Evolutionary conservation across 257 asterid genomes (phyloP), one percentile per base, ranked within the genome.

Genomic region (Capsicum pubescens): DNA sequence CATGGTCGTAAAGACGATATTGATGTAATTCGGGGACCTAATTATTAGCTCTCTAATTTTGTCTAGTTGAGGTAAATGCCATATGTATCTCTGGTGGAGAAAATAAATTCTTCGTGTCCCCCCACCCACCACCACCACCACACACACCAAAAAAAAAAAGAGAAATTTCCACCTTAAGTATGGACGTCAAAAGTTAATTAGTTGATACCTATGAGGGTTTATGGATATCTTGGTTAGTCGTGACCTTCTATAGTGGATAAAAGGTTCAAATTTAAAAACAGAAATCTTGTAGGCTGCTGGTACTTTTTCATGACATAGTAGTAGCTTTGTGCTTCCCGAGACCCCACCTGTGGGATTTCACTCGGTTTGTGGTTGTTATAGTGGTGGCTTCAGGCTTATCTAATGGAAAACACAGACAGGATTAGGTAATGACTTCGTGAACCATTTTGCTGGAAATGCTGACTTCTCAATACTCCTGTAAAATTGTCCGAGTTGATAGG

Each of bases 301-400:
- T 67, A 67, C 76, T 67, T 67, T 36, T 68, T 68, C 52, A 68
- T 68, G 78, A 26, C 26, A 69, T n/a, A 9, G 56, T 44, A 16
- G 79, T 46, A 19, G 59, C 59, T 48, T 48, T 70, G 14, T 48
- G 42, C 59, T 46, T 72, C 67, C 67, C 67, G 32, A n/a, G 32
- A 17, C 35, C 67, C 32, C 32, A 60, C 67, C 67, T 60, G 13
- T n/a, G 67, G 67, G 26, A n/a, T 60, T 60, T 60, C 67, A 59
- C 66, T 59, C 6, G 66, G 35, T 59, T 59, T 21, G 32, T 59
- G n/a, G 66, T 59, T n/a, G 66, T 35, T 7, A 35, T 44, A 9
- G 32, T 26, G 32, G 56, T 71, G 19, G 42, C 59, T 48, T 72
- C 44, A 46, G 19, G 59, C 59, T 46, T 72, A 19, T 19, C 58